Evolutionary conservation across 345 rosid species (phyloP), one percentile per base, ranked within the genome.

Genomic region (Hibiscus mutabilis): DNA sequence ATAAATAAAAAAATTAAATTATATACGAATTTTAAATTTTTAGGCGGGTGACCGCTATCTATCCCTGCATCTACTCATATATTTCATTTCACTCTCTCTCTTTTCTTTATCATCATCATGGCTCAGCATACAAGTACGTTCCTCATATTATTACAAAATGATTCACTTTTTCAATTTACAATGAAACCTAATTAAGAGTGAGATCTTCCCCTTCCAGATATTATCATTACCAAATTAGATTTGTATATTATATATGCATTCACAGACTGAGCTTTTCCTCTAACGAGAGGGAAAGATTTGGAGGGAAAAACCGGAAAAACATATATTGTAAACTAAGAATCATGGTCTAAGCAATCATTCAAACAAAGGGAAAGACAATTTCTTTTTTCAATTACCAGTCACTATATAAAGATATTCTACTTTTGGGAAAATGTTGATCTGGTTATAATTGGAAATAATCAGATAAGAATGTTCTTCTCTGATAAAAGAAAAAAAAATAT

Each of bases 121-220:
- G 10, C 69, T 65, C 37, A 25, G 21, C 19, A 35, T 19, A 22
- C 21, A 71, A 65, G 74, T 67, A 72, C 85, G 10, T 69, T 69
- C 66, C 53, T 14, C 64, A 25, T 60, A 81, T 79, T 75, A 84
- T 81, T 68, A 73, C 78, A 66, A 70, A 74, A 79, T 84, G 81
- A 83, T 81, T 74, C 70, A 13, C 52, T 35, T 46, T 19, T 55
- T 9, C 11, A 33, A 33, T 33, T 33, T n/a, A 66, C 40, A 66
- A 15, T 47, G 14, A 1, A 24, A 66, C 40, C 57, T 46, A 8
- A 66, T 66, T 66, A 22, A 44, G 21, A 46, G 12, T 10, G 3
- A 47, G 5, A 47, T 47, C n/a, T 47, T 49, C 18, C 13, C 10
- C 46, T 63, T 42, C 12, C 16, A 11, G 5, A 63, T 63, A 55